phyloP scores from a whole-genome alignment of 345 rosid species.

The Eucalyptus curtisii region DNA sequence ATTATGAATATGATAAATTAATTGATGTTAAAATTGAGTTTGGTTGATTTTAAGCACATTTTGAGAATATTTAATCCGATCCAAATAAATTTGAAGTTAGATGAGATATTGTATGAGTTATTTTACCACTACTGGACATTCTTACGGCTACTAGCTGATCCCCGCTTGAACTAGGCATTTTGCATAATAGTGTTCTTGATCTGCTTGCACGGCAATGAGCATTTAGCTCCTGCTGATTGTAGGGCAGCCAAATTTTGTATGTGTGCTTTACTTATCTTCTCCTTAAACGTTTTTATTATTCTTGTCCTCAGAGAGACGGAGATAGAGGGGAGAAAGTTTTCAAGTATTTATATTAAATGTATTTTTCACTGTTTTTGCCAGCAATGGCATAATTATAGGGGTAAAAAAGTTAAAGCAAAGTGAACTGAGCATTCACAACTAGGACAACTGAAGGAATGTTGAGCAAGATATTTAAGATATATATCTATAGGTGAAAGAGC shows the following conservation, averaged over 20 bases:
- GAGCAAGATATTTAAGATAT: background rate
- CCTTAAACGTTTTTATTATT: background rate
- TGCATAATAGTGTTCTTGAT: background rate
- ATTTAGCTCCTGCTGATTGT: background rate
- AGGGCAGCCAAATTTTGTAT: background rate
- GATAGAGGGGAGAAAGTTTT: background rate
- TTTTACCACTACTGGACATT: background rate
- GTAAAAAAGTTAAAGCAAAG: background rate
- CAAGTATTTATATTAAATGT: background rate
- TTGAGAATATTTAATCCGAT: background rate
- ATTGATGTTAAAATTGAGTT: background rate
- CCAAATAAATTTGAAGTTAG: background rate
- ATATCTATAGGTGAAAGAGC: background rate
- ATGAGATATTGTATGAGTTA: background rate
- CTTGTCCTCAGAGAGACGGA: background rate
- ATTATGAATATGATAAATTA: background rate
- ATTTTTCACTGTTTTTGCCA: background rate
- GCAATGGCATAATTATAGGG: background rate
- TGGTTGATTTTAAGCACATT: background rate
- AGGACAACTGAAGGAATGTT: background rate
- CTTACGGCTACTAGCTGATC: background rate
- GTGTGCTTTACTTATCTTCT: background rate
- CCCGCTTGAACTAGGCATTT: background rate
- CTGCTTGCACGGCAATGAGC: background rate
- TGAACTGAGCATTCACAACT: background rate